Evolutionary conservation across 2,329 filamentous ascomycete genomes (phyloP), one percentile per base, ranked within the genome.

Genomic region (Scolecobasidium constrictum): DNA sequence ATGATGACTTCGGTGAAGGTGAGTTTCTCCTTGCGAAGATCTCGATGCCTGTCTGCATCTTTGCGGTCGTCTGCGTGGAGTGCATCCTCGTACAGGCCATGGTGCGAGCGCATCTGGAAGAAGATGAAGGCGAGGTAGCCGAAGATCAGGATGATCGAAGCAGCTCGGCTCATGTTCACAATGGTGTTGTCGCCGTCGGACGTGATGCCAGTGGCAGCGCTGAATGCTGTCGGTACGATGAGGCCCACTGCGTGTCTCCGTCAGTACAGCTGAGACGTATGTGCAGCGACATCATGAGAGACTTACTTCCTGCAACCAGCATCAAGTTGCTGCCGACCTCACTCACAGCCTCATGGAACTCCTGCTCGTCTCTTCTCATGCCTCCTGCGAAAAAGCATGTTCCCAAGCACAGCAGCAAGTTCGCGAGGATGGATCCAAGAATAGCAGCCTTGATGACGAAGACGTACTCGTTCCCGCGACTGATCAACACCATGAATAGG

Each of bases 361-460:
- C 69, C 50, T 86, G 75, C 50, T 83, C 75, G 4, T 83, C 69
- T 22, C 79, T 75, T 42, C 69, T 67, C 26, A 90, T 50, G 6
- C 86, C 86, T 33, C 84, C 84, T 17, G 78, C 73, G 47, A 90
- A 77, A 66, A 94, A 93, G 58, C 85, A 92, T 41, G 81, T 55
- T 0, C 86, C 86, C 19, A 93, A 63, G 51, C 86, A 93, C 1
- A 93, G 68, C 35, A 93, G 64, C 63, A 92, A 73, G 22, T 86
- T 93, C 11, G 86, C 85, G 23, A 94, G 61, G 35, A 93, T 83
- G 0, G 84, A 90, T 26, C 86, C 86, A 0, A 93, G 65, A 43
- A 93, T 88, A 19, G 86, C 86, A 42, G 84, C 84, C 55, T 86
- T 77, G 52, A 93, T 85, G 51, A 92, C 83, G n/a, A 72, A 69